Percentiles rank a stretch among this genome's conserved stretches.
Evolutionary conservation across 2,329 filamentous ascomycete genomes (phyloP).

Genomic region (Periconia sp.): DNA sequence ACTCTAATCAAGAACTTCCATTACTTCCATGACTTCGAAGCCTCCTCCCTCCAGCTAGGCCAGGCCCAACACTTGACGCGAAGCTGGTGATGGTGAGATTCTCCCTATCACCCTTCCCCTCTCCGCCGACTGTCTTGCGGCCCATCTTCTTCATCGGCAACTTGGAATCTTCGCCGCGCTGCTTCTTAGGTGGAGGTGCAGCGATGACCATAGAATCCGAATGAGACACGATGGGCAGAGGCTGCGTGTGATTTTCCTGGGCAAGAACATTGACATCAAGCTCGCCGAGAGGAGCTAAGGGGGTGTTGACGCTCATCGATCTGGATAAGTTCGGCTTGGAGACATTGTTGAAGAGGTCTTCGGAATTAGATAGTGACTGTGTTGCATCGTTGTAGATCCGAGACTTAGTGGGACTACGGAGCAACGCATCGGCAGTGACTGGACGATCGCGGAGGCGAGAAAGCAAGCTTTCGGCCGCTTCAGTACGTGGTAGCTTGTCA

Average conservation of each 20-base stretch:
- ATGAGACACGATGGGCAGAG: constrained; percentile 35
- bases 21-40: constrained; percentile 42
- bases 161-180: constrained; percentile 45
- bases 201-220: constrained; percentile 29
- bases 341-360: constrained; percentile 26
- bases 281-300: constrained; percentile 36
- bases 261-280: constrained; percentile 51
- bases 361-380: constrained; percentile 39
- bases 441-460: constrained; percentile 48
- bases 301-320: constrained; percentile 25
- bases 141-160: constrained; percentile 48
- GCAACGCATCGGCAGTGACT: constrained; percentile 26
- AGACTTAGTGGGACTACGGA: constrained; percentile 51
- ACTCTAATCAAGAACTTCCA: not conserved
- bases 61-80: constrained; percentile 43
- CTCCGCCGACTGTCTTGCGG: constrained; percentile 47
- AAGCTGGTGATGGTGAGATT: constrained; percentile 46
- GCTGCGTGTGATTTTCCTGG: constrained; percentile 30
- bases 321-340: constrained; percentile 26
- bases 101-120: constrained; percentile 42
- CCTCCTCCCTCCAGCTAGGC: constrained; percentile 37
- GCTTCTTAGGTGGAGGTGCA: constrained; percentile 48
- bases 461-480: constrained; percentile 60
- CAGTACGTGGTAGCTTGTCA: constrained; percentile 74
- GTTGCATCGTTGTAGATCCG: constrained; percentile 56